These are phyloP conservation scores for Hypoxylon sp. DNA, from an alignment of 2,329 filamentous ascomycete genomes.

Conservation along the genomic window DNA sequence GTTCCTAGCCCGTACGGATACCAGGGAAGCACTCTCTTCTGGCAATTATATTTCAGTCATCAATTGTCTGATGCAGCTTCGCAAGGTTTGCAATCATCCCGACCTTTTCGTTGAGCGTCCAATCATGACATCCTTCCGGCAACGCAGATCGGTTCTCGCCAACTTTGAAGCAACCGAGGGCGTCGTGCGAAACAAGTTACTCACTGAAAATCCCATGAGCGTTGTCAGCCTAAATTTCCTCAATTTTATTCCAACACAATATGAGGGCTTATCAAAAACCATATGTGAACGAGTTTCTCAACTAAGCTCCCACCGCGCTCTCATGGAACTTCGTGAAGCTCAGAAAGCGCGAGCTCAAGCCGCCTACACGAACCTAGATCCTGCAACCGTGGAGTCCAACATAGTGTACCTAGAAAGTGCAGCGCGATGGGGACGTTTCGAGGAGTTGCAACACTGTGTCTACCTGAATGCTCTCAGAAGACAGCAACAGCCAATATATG, in stretches of 20 bases:
- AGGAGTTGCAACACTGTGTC: conserved; percentile 84
- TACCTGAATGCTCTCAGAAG: conserved; percentile 86
- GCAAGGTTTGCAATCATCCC: conserved; percentile 98
- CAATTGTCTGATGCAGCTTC: conserved; percentile 96
- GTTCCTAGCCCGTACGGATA: conserved; percentile 91
- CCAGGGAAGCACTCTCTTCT: conserved; percentile 87
- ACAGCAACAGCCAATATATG: conserved; percentile 85
- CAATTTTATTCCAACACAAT: conserved; percentile 80
- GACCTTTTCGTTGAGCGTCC: conserved; percentile 96
- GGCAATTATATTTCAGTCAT: conserved; percentile 99
- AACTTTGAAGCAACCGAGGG: conserved; percentile 81
- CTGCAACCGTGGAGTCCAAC: conserved; percentile 77
- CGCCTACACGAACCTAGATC: conserved; percentile 70
- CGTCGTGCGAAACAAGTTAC: conserved; percentile 75
- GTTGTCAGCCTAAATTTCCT: conserved; percentile 81
- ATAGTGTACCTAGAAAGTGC: conserved; percentile 81
- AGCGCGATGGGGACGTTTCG: conserved; percentile 77
- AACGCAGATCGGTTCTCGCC: conserved; percentile 82
- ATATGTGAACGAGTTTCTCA: conserved; percentile 71
- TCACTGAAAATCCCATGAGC: conserved; percentile 73
- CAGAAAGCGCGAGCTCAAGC: conserved; percentile 75
- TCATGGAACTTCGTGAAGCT: conserved; percentile 79
- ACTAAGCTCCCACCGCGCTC: conserved; percentile 77
- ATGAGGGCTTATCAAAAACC: conserved; percentile 74
- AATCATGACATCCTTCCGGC: conserved; percentile 96